Evolutionary conservation across 2,329 filamentous ascomycete genomes (phyloP).

Genomic region (Trichoderma lentiforme): DNA sequence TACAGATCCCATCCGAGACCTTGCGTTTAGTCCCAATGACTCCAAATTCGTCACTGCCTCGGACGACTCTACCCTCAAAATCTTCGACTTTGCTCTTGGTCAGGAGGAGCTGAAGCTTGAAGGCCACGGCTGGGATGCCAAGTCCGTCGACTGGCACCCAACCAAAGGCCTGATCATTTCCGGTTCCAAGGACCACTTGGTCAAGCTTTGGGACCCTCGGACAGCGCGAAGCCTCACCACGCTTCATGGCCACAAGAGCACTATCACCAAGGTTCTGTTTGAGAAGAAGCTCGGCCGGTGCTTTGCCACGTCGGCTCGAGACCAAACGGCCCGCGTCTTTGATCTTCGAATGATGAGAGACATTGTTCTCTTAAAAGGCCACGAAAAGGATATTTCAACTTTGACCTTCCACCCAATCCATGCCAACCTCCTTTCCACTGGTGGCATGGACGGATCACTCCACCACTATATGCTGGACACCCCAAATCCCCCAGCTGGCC

Average conservation of each 20-base stretch:
- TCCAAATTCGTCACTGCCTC: slow-evolving; percentile 94
- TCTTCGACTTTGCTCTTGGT: slow-evolving; percentile 91
- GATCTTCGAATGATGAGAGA: slow-evolving; percentile 98
- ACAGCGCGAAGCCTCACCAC: slow-evolving; percentile 87
- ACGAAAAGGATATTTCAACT: slow-evolving; percentile 94
- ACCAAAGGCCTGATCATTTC: slow-evolving; percentile 91
- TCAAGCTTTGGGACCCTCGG: slow-evolving; percentile 98
- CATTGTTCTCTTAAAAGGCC: slow-evolving; percentile 85
- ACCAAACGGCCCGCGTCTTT: slow-evolving; percentile 89
- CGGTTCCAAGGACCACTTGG: slow-evolving; percentile 93
- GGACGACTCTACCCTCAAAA: slow-evolving; percentile 89
- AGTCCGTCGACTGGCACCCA: slow-evolving; percentile 96
- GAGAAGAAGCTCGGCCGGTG: slow-evolving; percentile 81
- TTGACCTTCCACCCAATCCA: slow-evolving; percentile 93
- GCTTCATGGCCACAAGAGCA: slow-evolving; percentile 95
- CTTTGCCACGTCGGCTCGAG: slow-evolving; percentile 86
- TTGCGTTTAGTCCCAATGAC: slow-evolving; percentile 92
- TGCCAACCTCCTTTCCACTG: slow-evolving; percentile 82
- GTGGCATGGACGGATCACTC: slow-evolving; percentile 83
- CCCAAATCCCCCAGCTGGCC: slow-evolving; percentile 76
- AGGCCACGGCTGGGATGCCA: slow-evolving; percentile 98
- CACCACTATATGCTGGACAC: slow-evolving; percentile 96
- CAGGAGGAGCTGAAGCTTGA: slow-evolving; percentile 78
- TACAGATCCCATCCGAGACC: slow-evolving; percentile 81
- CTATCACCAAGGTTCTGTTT: slow-evolving; percentile 88